Base-by-base conservation (phyloP, 805 yeast genomes). In the Teunomyces cretensis region DNA sequence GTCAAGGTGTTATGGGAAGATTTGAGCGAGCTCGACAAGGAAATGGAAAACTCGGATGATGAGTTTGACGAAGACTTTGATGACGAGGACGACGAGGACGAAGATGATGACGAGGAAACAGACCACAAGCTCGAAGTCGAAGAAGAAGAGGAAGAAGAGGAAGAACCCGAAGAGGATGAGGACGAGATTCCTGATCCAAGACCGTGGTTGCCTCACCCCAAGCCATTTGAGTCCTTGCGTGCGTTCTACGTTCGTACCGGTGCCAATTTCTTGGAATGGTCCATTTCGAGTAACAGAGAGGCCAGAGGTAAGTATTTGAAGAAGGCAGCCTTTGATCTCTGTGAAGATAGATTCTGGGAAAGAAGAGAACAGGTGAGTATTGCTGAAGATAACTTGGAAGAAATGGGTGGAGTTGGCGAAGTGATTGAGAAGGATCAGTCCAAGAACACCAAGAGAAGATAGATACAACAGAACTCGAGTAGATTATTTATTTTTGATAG, bases 261-360 rank as follows among this genome's bases (percentile, higher is more conserved):
- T 46, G 84, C 92, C 4, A 80, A 81, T 22, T 92, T 92, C 67
- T 75, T 92, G 55, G 89, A 89, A 61, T 92, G 98, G 97, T 88
- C 96, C 1, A 86, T 90, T 52, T 84, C 94, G 4, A 86, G 84
- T 60, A 86, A 89, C 55, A 78, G 86, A 54, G 91, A 86, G 46
- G 84, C 89, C 11, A 80, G 96, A 57, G 98, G 97, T 43, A 92
- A 92, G 63, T 84, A 87, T 58, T 76, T 92, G 64, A 91, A 92
- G 69, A 84, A 85, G 44, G 86, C 88, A 36, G 85, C 97, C 0
- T 92, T 92, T 61, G 97, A 90, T 50, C 68, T 92, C 49, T 86
- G 94, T 63, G 96, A 91, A 66, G 92, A 86, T 53, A 81, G 99
- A 70, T 92, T 96, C 94, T 92, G 98, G 98, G 98, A 92, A 63